phyloP scores from a whole-genome alignment of 495 filamentous ascomycete species.

The Neurospora pannonica region DNA sequence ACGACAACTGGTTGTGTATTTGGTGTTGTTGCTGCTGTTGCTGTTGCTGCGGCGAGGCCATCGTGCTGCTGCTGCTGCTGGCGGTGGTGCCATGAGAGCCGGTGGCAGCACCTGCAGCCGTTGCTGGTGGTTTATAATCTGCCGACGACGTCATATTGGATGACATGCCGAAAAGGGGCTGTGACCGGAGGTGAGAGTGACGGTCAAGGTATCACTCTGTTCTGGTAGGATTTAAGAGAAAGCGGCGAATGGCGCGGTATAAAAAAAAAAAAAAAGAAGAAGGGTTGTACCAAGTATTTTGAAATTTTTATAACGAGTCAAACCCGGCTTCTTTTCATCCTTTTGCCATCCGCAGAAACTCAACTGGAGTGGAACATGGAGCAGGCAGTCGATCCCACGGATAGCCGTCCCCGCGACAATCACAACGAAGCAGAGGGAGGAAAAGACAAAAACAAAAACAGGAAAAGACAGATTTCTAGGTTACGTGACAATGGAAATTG shows the following conservation, averaged over 20 bases:
- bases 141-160: background rate
- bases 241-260: background rate
- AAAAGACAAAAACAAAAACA: background rate
- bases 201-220: background rate
- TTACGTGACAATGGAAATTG: background rate
- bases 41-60: background rate
- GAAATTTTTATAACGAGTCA: background rate
- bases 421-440: background rate
- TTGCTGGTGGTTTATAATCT: background rate
- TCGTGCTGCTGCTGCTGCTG: background rate
- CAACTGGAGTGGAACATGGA: background rate
- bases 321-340: background rate
- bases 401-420: background rate
- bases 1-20: background rate
- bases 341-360: background rate
- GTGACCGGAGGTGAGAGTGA: background rate
- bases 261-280: background rate
- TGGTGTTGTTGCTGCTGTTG: background rate
- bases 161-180: background rate
- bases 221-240: background rate
- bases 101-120: slow-evolving; percentile 4
- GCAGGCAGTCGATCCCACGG: background rate
- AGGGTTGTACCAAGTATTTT: background rate
- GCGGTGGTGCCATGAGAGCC: background rate
- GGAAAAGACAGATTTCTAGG: background rate